These are phyloP conservation scores for Amaranthus palmeri DNA, from an alignment of 148 eudicot genomes.

Conservation along the genomic window DNA sequence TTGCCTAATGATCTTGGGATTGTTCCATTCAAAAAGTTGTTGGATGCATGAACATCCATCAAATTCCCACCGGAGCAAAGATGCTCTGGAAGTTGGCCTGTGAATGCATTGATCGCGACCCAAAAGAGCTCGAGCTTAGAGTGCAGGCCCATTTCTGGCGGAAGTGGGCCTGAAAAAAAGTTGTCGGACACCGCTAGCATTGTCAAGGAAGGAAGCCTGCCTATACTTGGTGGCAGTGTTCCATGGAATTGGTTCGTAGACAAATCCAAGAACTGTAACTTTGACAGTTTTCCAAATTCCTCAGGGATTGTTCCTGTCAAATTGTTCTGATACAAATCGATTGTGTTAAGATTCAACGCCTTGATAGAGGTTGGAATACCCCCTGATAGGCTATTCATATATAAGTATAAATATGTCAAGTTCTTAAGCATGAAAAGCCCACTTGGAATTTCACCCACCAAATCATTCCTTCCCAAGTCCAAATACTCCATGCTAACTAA, in stretches of 20 bases:
- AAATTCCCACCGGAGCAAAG: slow-evolving; percentile 42
- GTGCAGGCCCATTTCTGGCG: slow-evolving; percentile 54
- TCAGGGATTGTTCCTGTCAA: slow-evolving; percentile 46
- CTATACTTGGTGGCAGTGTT: slow-evolving; percentile 42
- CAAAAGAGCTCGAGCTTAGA: slow-evolving; percentile 51
- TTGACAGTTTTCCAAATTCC: slow-evolving; percentile 32
- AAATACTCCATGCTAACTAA: slow-evolving; percentile 41
- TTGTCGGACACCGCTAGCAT: slow-evolving; percentile 35
- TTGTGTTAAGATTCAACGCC: slow-evolving; percentile 29
- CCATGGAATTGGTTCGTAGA: slow-evolving; percentile 38
- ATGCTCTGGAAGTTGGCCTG: slow-evolving; percentile 63
- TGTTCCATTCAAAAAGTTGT: slow-evolving; percentile 49
- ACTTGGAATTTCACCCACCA: slow-evolving; percentile 52
- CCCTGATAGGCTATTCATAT: slow-evolving; percentile 46
- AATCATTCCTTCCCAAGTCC: slow-evolving; percentile 46
- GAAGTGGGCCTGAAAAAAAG: slow-evolving; percentile 47
- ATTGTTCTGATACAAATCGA: slow-evolving; percentile 41
- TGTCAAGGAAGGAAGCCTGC: slow-evolving; percentile 31
- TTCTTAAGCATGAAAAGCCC: slow-evolving; percentile 58
- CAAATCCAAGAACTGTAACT: slow-evolving; percentile 33
- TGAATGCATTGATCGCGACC: slow-evolving; percentile 44
- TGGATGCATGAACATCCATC: slow-evolving; percentile 48
- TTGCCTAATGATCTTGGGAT: slow-evolving; percentile 50
- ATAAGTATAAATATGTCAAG: slow-evolving; percentile 41
- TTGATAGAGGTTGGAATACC: slow-evolving; percentile 46